Conservation (phyloP, 2,329 filamentous ascomycete genomes). For the Diaporthe sp. region DNA sequence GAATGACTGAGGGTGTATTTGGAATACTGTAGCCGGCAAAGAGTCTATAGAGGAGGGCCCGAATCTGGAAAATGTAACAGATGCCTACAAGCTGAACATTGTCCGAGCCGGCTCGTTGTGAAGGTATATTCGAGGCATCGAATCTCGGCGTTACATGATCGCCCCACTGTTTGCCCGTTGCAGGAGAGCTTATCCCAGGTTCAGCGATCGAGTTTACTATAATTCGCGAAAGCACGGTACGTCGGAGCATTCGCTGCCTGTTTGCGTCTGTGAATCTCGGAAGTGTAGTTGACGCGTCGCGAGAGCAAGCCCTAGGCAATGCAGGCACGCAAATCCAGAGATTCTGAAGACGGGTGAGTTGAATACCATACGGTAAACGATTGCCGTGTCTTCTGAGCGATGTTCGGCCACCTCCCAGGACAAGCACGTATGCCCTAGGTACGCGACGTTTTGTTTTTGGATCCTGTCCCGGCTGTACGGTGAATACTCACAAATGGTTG, state of each 20-base stretch:
- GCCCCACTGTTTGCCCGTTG: neutral
- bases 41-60: neutral
- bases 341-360: neutral
- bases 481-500: neutral
- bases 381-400: neutral
- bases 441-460: neutral
- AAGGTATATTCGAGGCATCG: neutral
- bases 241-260: neutral
- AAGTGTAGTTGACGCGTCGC: neutral
- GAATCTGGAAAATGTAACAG: neutral
- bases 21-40: neutral
- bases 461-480: neutral
- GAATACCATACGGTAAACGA: neutral
- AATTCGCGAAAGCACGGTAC: neutral
- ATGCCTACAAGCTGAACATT: neutral
- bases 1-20: neutral
- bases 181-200: neutral
- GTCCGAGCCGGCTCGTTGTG: neutral
- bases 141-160: conserved; percentile 10
- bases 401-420: too few species aligned
- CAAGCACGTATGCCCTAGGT: too few species aligned
- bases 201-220: neutral
- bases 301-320: neutral
- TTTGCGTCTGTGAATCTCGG: neutral
- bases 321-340: too few species aligned